These are phyloP conservation scores for Aspergillus kassunensis DNA, from an alignment of 495 filamentous ascomycete species.

Conservation along the genomic window DNA sequence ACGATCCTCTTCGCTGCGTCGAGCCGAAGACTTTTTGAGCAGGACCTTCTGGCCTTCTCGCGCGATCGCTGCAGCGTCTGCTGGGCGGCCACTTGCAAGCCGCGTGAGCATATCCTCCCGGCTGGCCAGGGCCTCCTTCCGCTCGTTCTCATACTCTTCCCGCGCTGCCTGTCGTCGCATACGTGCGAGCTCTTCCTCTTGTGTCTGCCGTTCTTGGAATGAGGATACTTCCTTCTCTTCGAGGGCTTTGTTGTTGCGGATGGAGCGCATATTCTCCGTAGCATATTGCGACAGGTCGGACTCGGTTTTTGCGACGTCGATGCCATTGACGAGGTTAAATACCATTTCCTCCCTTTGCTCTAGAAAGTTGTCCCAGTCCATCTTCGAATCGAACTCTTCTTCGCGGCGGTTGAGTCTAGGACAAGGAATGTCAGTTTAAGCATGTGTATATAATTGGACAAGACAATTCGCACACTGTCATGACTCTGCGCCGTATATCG, in stretches of 20 bases:
- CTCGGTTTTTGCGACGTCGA: slow-evolving; percentile 67
- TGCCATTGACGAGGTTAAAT: slow-evolving; percentile 75
- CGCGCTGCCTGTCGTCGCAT: slow-evolving; percentile 51
- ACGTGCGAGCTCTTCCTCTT: slow-evolving; percentile 64
- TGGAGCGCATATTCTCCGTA: slow-evolving; percentile 59
- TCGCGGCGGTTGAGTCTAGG: slow-evolving; percentile 74
- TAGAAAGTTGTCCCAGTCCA: slow-evolving; percentile 88
- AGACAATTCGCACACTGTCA: slow-evolving; percentile 52
- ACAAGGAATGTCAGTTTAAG: background rate
- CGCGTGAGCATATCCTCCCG: slow-evolving; percentile 55
- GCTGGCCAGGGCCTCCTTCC: slow-evolving; percentile 54
- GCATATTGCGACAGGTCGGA: slow-evolving; percentile 61
- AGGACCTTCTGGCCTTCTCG: slow-evolving; percentile 58
- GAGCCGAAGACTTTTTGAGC: slow-evolving; percentile 62
- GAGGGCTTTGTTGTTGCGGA: slow-evolving; percentile 51
- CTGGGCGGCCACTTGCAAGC: slow-evolving; percentile 45
- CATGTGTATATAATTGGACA: background rate
- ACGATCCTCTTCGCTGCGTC: slow-evolving; percentile 46
- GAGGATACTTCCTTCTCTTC: slow-evolving; percentile 51
- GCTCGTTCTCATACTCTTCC: slow-evolving; percentile 62
- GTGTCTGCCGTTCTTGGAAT: slow-evolving; percentile 56
- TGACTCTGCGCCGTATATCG: slow-evolving; percentile 79
- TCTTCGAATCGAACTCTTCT: slow-evolving; percentile 82
- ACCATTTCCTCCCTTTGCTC: slow-evolving; percentile 88
- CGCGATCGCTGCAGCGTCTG: slow-evolving; percentile 48